phyloP scores from a whole-genome alignment of 352 stramenopile genomes.

The Globisporangium solare region DNA sequence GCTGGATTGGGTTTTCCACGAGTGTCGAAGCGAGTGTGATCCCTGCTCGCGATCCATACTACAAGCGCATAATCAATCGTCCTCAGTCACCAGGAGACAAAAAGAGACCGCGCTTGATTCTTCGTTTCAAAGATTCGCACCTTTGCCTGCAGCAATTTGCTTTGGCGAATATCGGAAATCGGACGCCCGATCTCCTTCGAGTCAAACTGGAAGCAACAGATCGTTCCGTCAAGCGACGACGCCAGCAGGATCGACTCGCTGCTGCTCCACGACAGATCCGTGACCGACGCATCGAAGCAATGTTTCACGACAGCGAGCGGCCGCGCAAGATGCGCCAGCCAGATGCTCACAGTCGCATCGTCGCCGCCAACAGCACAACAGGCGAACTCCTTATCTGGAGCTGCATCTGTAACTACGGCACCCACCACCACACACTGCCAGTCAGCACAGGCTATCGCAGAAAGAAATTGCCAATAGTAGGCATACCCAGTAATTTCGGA shows the following conservation, averaged over 20 bases:
- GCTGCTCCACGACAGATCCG: conserved; percentile 71
- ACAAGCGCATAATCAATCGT: background rate
- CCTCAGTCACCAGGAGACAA: background rate
- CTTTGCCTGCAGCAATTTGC: conserved; percentile 76
- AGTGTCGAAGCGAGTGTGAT: conserved; percentile 78
- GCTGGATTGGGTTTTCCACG: conserved; percentile 75
- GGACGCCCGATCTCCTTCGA: conserved; percentile 57
- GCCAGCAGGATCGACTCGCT: conserved; percentile 56
- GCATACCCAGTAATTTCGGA: conserved; percentile 60
- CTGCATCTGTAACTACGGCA: conserved; percentile 38
- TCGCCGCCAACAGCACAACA: conserved; percentile 81
- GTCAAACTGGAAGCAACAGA: conserved; percentile 82
- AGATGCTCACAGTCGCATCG: conserved; percentile 83
- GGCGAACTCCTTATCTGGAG: conserved; percentile 76
- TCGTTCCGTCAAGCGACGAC: conserved; percentile 73
- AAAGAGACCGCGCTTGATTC: background rate
- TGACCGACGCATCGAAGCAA: conserved; percentile 83
- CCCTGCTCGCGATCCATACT: conserved; percentile 80
- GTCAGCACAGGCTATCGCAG: background rate
- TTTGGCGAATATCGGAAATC: conserved; percentile 69
- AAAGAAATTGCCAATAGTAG: background rate
- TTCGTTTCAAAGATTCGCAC: conserved; percentile 16
- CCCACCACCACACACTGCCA: background rate
- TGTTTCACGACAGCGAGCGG: conserved; percentile 77
- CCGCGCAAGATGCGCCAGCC: conserved; percentile 72